Evolutionary conservation across 768 basidiomycete genomes (phyloP).

Genomic region (Cantharellus anzutake): DNA sequence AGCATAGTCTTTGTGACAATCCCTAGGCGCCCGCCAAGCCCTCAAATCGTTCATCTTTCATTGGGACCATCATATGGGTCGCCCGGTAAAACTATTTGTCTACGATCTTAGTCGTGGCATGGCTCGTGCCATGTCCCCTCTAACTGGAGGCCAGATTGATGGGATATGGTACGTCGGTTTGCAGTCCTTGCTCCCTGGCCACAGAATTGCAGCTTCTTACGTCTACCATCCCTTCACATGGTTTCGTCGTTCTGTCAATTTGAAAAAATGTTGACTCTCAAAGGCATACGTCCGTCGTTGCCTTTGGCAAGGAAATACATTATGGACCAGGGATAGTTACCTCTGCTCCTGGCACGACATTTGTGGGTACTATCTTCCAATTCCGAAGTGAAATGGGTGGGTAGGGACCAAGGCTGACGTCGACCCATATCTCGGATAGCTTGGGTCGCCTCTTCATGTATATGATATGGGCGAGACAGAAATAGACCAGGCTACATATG

Average conservation of each 20-base stretch:
- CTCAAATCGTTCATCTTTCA: not conserved
- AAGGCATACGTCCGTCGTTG: slow-evolving; percentile 89
- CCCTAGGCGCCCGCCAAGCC: too few relatives aligned
- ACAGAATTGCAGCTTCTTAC: not conserved
- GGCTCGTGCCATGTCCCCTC: slow-evolving; percentile 56
- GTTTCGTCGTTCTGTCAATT: too few relatives aligned
- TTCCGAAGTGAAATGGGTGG: not conserved
- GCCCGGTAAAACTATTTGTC: slow-evolving; percentile 58
- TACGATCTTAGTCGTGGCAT: slow-evolving; percentile 85
- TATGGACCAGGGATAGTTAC: slow-evolving; percentile 75
- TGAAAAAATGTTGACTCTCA: slow-evolving; percentile 27
- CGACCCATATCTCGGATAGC: slow-evolving; percentile 22
- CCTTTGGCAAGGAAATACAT: slow-evolving; percentile 69
- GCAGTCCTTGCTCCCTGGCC: not conserved
- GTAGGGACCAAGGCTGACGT: not conserved
- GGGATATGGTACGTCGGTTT: slow-evolving; percentile 57
- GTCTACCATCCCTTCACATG: too few relatives aligned
- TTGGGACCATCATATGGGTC: not conserved
- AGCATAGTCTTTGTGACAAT: too few relatives aligned
- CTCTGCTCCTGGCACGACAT: slow-evolving; percentile 58
- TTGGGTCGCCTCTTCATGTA: slow-evolving; percentile 51
- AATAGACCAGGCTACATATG: slow-evolving; percentile 68
- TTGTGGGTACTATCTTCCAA: slow-evolving; percentile 20
- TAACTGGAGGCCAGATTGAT: slow-evolving; percentile 80
- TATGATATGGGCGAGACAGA: slow-evolving; percentile 63